Conservation (phyloP, 495 filamentous ascomycete species). For the Corynascus novoguineensis region DNA sequence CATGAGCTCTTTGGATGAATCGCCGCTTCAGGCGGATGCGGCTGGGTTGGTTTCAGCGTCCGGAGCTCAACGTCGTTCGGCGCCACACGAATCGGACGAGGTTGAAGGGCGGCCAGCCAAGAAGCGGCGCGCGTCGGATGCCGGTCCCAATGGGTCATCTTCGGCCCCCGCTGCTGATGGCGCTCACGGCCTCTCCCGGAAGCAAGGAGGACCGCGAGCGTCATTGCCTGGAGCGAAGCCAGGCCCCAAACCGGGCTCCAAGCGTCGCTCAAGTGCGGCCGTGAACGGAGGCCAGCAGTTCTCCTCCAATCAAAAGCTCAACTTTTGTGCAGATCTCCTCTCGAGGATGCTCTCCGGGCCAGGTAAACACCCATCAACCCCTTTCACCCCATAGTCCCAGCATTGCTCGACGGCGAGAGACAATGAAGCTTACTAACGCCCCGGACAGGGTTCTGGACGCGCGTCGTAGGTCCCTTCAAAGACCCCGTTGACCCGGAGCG, state of each 20-base stretch:
- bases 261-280: constrained; percentile 27
- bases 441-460: constrained; percentile 50
- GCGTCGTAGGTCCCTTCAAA: constrained; percentile 48
- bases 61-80: constrained; percentile 27
- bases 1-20: constrained; percentile 45
- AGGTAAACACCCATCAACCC: constrained; percentile 33
- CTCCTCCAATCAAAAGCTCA: constrained; percentile 42
- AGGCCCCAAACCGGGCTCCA: constrained; percentile 25
- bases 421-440: neutral
- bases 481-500: constrained; percentile 41
- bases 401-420: neutral
- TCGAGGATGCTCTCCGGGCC: constrained; percentile 50
- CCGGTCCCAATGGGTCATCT: constrained; percentile 16
- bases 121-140: constrained; percentile 38
- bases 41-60: constrained; percentile 14
- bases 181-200: constrained; percentile 11
- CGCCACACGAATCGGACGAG: constrained; percentile 17
- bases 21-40: constrained; percentile 24
- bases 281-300: constrained; percentile 24
- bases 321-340: constrained; percentile 48
- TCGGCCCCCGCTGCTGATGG: neutral
- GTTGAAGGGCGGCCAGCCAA: constrained; percentile 27
- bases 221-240: constrained; percentile 22
- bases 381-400: neutral
- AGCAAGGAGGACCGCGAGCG: constrained; percentile 15